Percentiles rank a stretch among this genome's conserved stretches.
Evolutionary conservation across 75 land plant species (phyloP).

Genomic region (Ceratopteris richardii): DNA sequence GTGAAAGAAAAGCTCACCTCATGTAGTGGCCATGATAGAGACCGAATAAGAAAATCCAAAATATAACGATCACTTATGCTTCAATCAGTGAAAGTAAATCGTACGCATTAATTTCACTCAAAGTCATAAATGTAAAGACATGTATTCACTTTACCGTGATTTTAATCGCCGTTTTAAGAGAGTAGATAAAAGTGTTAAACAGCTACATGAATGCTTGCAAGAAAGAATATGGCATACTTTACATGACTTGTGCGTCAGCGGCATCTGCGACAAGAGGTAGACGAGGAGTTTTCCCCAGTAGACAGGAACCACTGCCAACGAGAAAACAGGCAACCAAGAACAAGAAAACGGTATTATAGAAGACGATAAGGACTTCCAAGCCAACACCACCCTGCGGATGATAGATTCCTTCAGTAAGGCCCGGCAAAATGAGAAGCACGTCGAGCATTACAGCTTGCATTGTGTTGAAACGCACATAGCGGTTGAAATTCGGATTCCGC

Average conservation of each 20-base stretch:
- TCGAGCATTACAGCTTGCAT: constrained; percentile 88
- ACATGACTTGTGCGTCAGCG: constrained; percentile 66
- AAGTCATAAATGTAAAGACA: no score
- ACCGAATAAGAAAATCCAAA: no score
- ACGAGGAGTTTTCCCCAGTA: constrained; percentile 57
- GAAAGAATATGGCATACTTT: no score
- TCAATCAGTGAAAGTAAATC: no score
- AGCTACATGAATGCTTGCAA: no score
- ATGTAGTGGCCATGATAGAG: no score
- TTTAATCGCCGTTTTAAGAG: no score
- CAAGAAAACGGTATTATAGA: constrained; percentile 73
- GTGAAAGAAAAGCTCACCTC: no score
- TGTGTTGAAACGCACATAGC: constrained; percentile 75
- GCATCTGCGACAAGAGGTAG: constrained; percentile 84
- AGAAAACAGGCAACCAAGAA: constrained; percentile 57
- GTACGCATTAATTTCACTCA: no score
- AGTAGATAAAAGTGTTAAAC: no score
- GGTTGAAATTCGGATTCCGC: constrained; percentile 52
- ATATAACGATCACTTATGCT: no score
- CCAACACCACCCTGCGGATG: constrained; percentile 49
- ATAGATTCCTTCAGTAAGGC: constrained; percentile 51
- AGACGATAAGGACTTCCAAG: constrained; percentile 42
- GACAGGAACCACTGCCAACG: constrained; percentile 53
- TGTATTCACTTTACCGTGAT: no score
- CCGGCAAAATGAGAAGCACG: constrained; percentile 67